Conservation (phyloP, 176 grass and related monocot genomes). For the Cenchrus purpureus region DNA sequence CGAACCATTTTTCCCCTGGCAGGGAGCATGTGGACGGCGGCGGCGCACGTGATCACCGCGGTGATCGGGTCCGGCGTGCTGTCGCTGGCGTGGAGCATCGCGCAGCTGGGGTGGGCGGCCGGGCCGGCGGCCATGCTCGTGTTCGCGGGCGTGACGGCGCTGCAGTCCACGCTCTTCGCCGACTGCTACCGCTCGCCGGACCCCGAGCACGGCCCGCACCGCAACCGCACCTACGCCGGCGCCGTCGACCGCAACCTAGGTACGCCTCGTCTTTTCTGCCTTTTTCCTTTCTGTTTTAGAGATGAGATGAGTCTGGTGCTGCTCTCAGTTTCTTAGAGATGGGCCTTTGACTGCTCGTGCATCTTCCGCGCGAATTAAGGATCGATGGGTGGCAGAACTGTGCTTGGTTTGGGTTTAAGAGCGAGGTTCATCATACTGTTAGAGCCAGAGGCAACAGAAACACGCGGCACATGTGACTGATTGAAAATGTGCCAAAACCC, state of each 20-base stretch:
- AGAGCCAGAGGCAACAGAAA: not conserved
- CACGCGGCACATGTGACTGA: not conserved
- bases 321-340: not conserved
- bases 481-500: not conserved
- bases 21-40: slow-evolving; percentile 89
- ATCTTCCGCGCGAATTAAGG: slow-evolving; percentile 14
- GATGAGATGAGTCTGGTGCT: not conserved
- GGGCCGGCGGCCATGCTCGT: slow-evolving; percentile 80
- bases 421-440: not conserved
- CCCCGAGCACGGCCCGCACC: slow-evolving; percentile 70
- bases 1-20: not conserved
- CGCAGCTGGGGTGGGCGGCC: slow-evolving; percentile 92
- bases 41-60: slow-evolving; percentile 91
- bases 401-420: slow-evolving; percentile 5
- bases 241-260: slow-evolving; percentile 87
- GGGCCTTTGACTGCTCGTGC: not conserved
- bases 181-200: slow-evolving; percentile 95
- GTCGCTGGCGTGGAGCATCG: slow-evolving; percentile 93
- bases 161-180: slow-evolving; percentile 77
- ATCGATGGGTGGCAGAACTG: not conserved
- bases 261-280: slow-evolving; percentile 12
- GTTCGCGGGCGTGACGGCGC: slow-evolving; percentile 82
- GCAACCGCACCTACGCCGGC: slow-evolving; percentile 86
- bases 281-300: not conserved
- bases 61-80: slow-evolving; percentile 94